Base-by-base conservation (phyloP, 108 stramenopile genomes). In the Cyclotella sp. region DNA sequence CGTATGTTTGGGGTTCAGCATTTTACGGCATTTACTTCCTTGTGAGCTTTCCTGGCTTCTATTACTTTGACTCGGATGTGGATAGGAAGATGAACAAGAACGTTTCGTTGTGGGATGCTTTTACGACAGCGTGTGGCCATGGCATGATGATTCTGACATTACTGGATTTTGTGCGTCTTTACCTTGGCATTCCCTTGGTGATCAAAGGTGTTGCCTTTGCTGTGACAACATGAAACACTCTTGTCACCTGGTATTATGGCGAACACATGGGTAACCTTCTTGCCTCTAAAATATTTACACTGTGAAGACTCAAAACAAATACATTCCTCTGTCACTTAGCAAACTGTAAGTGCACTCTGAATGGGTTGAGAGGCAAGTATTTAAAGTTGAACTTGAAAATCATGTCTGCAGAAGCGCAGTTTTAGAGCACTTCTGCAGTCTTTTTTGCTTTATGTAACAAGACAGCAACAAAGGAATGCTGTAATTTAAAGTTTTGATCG, bases 11-110 rank as follows among this genome's bases (percentile, higher is more conserved):
- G 84, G 68, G 95, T 72, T 85, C 84, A 19, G 97, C 97, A 1
- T 98, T 98, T 83, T 99, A 99, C 73, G 98, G 97, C 8, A 98
- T 98, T 44, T 99, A 99, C 74, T 99, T 99, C 67, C 67, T 99
- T n/a, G 98, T 98, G 49, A 92, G 91, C 63, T 99, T 92, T 69
- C 96, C 98, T 6, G 95, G 94, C 63, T 98, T 98, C 85, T 97
- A 85, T 62, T 62, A 63, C 42, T 90, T 96, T 82, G 91, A 96
- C 79, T 66, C 73, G 2, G 59, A 91, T 19, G 73, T 93, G 22
- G 93, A 92, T 67, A 64, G 60, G 16, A 60, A 74, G 61, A 41
- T 58, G 55, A 13, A 53, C 66, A 21, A 63, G 57, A 44, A 18
- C 29, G 53, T 92, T 24, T 79, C 91, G 9, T 41, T 91, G 12